Base-by-base conservation (phyloP, 23 red algal species). In the Gracilaria caudata region DNA sequence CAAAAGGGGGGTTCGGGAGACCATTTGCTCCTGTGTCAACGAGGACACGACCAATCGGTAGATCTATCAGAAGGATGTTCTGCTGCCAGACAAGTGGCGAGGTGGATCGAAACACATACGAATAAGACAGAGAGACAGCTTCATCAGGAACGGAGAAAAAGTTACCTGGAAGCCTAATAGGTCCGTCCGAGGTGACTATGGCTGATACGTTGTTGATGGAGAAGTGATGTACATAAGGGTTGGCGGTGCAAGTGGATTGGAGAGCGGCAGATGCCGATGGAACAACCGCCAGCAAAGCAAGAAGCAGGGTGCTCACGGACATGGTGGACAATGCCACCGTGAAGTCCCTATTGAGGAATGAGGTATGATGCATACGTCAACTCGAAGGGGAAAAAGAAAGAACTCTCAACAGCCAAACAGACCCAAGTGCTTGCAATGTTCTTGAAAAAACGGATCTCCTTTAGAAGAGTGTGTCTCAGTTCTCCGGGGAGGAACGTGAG, bases 101-200 rank as follows among this genome's bases (percentile, higher is more conserved):
- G 20, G 30, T 81, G 51, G 51, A 35, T 45, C 77, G 77, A 37
- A 58, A 81, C 7, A 81, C 25, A n/a, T 30, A 24, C 8, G 44
- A 43, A 29, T 58, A 81, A 4, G 77, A 81, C 45, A 43, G 23
- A 8, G 45, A 12, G 7, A 81, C 51, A 7, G 51, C 51, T 25
- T 28, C 47, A 39, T 56, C 77, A 33, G 77, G 77, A 12, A 81
- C 77, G 12, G 77, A 56, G 77, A 81, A 81, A 53, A 58, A 60
- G 51, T 56, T 32, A 13, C 23, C 14, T 3, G 46, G 36, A 36
- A 20, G 21, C 24, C 20, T 28, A 20, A 79, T 54, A 20, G 77
- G 77, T 55, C 77, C 77, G 77, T 81, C 77, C 1, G 77, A 81
- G 4, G 77, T 81, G n/a, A 81, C 54, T 20, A 71, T 37, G 20